Percentiles rank a stretch among this genome's conserved stretches.
Evolutionary conservation across 2,329 filamentous ascomycete genomes (phyloP).

Genomic region (Thermothelomyces thermophilus): DNA sequence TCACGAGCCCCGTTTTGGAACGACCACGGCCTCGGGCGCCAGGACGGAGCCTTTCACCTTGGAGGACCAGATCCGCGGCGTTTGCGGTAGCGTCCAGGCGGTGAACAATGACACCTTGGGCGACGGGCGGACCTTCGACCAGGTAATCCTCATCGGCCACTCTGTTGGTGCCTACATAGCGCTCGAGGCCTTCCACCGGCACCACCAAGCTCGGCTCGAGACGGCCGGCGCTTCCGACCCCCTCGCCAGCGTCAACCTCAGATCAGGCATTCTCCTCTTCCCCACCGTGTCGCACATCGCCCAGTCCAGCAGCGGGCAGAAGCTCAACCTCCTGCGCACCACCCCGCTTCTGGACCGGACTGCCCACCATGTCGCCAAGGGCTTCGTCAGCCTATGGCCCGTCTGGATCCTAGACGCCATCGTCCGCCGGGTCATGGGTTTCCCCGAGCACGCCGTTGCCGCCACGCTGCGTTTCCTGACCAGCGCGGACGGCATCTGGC

Average conservation of each 20-base stretch:
- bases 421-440: conserved; percentile 38
- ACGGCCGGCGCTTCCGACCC: conserved; percentile 5
- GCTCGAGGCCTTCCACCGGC: conserved; percentile 59
- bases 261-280: conserved; percentile 59
- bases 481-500: conserved; percentile 51
- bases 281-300: conserved; percentile 69
- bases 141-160: conserved; percentile 64
- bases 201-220: conserved; percentile 33
- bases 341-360: conserved; percentile 37
- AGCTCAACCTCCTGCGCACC: conserved; percentile 39
- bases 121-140: conserved; percentile 41
- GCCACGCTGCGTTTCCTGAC: conserved; percentile 49
- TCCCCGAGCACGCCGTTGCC: conserved; percentile 42
- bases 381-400: conserved; percentile 39
- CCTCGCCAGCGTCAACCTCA: conserved; percentile 35
- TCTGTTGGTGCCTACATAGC: conserved; percentile 68
- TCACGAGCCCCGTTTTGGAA: conserved; percentile 38
- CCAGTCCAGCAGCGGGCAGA: conserved; percentile 51
- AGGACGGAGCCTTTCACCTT: conserved; percentile 40
- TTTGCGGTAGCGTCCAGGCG: conserved; percentile 34
- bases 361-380: conserved; percentile 36
- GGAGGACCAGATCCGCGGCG: conserved; percentile 45
- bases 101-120: conserved; percentile 22
- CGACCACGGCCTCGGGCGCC: conserved; percentile 26
- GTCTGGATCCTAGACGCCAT: conserved; percentile 36